Evolutionary conservation across 202 grass and related monocot species (phyloP), one percentile per base, ranked within the genome.

Genomic region (Alloteropsis angusta): DNA sequence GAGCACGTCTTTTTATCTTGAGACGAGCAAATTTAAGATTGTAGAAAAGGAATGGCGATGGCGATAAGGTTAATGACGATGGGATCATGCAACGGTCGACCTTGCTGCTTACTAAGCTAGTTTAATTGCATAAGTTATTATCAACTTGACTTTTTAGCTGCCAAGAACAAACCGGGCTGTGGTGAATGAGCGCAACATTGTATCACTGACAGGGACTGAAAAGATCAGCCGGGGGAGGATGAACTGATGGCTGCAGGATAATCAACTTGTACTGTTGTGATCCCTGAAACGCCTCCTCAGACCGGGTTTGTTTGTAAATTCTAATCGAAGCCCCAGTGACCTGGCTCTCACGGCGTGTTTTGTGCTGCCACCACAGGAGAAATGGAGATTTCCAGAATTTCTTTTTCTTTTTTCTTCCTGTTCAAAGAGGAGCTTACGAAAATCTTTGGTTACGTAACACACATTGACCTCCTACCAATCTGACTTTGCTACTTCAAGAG

Each of bases 61-160:
- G 38, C 5, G 81, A 84, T 71, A 50, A 47, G 68, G n/a, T 68
- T 79, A 73, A 43, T 56, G 78, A 26, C 42, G 45, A 47, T 38
- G 39, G 65, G 45, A 50, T 71, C 45, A 74, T 15, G 7, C 25
- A 18, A 49, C 73, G 5, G 47, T 4, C 46, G 16, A 2, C 25
- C 58, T 37, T 70, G 35, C 30, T 18, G 41, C 61, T 80, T 28
- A 5, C 5, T 30, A 13, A 43, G 38, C 45, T 71, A 48, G 73
- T 63, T 82, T 74, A 69, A 82, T 83, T 42, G 68, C 44, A 0
- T 12, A 9, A 14, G 62, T n/a, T 63, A 9, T 50, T 66, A 18
- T 65, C 11, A 42, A 13, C 56, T 68, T 85, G 79, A 89, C 74
- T 80, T 85, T 88, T 65, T 4, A 10, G 79, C 65, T 34, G 45